Percentiles rank a stretch among this genome's conserved stretches.
Conservation (phyloP, 2,329 filamentous ascomycete species). For the Stagonosporopsis vannaccii region DNA sequence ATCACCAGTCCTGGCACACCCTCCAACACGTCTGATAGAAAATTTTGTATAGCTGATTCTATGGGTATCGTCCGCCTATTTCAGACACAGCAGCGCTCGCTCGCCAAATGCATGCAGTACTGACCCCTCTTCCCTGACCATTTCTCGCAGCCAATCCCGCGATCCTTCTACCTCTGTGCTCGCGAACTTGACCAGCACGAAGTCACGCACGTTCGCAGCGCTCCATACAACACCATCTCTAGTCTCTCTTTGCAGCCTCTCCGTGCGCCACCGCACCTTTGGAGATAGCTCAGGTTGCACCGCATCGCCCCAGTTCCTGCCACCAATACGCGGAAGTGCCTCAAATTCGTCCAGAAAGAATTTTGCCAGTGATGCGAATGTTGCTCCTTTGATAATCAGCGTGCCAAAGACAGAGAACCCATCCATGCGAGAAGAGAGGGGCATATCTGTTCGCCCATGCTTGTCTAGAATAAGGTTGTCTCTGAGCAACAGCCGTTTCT, state of each 20-base stretch:
- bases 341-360: slow-evolving; percentile 85
- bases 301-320: slow-evolving; percentile 71
- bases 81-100: slow-evolving; percentile 75
- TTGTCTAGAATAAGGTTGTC: slow-evolving; percentile 80
- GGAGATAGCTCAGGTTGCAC: slow-evolving; percentile 47
- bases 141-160: slow-evolving; percentile 77
- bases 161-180: slow-evolving; percentile 82
- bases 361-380: slow-evolving; percentile 69
- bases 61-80: slow-evolving; percentile 22
- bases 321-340: slow-evolving; percentile 80
- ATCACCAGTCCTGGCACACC: background rate
- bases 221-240: slow-evolving; percentile 47
- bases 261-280: slow-evolving; percentile 59
- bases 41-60: background rate
- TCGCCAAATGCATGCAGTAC: slow-evolving; percentile 77
- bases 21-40: background rate
- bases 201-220: slow-evolving; percentile 59
- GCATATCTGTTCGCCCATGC: slow-evolving; percentile 45
- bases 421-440: slow-evolving; percentile 67
- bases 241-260: slow-evolving; percentile 65
- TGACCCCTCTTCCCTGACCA: slow-evolving; percentile 78
- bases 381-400: slow-evolving; percentile 77
- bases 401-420: slow-evolving; percentile 82
- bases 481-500: slow-evolving; percentile 74
- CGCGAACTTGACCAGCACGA: slow-evolving; percentile 90